Evolutionary conservation across 129 eudicot species (phyloP).

Genomic region (Helianthus annuus): DNA sequence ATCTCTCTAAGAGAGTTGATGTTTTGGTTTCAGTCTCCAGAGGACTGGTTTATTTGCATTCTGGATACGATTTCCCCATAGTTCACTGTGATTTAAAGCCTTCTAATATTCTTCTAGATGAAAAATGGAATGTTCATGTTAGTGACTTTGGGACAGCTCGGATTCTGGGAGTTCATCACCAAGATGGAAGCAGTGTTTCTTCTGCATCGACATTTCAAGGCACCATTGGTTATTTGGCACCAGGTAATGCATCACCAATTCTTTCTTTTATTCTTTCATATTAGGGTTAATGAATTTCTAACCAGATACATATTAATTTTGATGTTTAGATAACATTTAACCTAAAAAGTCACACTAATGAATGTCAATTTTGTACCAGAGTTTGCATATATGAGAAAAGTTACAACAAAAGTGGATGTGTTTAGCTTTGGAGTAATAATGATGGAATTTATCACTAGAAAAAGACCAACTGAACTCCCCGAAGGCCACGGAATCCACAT

Average conservation of each 20-base stretch:
- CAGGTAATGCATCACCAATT: constrained; percentile 51
- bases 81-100: constrained; percentile 96
- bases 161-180: constrained; percentile 57
- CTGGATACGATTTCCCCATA: constrained; percentile 82
- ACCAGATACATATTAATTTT: too few species aligned
- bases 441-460: constrained; percentile 75
- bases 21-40: constrained; percentile 58
- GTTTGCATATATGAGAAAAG: constrained; percentile 76
- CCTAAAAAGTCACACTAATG: background rate
- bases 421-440: constrained; percentile 85
- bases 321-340: background rate
- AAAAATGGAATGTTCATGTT: constrained; percentile 73
- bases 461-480: constrained; percentile 67
- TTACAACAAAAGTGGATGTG: constrained; percentile 85
- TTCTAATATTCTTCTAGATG: constrained; percentile 79
- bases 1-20: constrained; percentile 52
- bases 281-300: background rate
- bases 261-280: background rate
- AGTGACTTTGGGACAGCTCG: constrained; percentile 95
- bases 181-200: constrained; percentile 46
- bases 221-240: constrained; percentile 97
- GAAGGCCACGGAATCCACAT: constrained; percentile 36
- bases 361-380: constrained; percentile 45
- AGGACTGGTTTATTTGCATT: constrained; percentile 78
- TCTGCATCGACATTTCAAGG: constrained; percentile 76